phyloP scores from a whole-genome alignment of 75 land plant genomes.

The Picea glauca region DNA sequence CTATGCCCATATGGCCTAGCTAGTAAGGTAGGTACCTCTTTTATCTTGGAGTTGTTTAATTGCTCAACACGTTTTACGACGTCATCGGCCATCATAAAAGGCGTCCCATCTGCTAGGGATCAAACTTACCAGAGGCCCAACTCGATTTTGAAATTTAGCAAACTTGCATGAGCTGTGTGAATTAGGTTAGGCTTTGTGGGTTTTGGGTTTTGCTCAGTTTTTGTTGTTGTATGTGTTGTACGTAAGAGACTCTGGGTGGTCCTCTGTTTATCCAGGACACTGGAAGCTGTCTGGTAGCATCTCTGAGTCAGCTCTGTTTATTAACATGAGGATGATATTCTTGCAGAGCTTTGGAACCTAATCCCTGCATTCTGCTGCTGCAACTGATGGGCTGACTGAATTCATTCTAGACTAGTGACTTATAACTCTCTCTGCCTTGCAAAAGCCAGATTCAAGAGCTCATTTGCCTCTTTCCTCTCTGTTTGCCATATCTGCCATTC shows the following conservation, averaged over 20 bases:
- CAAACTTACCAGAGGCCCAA: not conserved
- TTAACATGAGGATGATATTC: not conserved
- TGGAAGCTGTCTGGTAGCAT: not conserved
- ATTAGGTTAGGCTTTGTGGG: not conserved
- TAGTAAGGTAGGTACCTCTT: too few species aligned
- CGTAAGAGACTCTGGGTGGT: not conserved
- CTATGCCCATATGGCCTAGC: too few species aligned
- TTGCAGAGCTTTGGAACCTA: conserved; percentile 8
- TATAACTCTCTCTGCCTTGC: not conserved
- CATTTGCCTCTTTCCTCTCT: not conserved
- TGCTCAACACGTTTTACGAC: conserved; percentile 8
- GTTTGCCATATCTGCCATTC: not conserved
- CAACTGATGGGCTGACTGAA: conserved; percentile 7
- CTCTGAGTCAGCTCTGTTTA: not conserved
- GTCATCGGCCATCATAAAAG: conserved; percentile 9
- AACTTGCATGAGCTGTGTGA: not conserved
- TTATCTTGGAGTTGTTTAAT: not conserved
- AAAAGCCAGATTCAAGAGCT: not conserved
- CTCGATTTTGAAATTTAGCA: not conserved
- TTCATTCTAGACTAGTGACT: not conserved
- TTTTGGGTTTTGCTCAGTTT: not conserved
- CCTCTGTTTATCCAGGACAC: not conserved
- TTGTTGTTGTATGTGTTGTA: not conserved
- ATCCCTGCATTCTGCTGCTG: not conserved
- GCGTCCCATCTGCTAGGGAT: not conserved